Evolutionary conservation across 495 filamentous ascomycete genomes (phyloP).

Genomic region (Neurospora cerealis): DNA sequence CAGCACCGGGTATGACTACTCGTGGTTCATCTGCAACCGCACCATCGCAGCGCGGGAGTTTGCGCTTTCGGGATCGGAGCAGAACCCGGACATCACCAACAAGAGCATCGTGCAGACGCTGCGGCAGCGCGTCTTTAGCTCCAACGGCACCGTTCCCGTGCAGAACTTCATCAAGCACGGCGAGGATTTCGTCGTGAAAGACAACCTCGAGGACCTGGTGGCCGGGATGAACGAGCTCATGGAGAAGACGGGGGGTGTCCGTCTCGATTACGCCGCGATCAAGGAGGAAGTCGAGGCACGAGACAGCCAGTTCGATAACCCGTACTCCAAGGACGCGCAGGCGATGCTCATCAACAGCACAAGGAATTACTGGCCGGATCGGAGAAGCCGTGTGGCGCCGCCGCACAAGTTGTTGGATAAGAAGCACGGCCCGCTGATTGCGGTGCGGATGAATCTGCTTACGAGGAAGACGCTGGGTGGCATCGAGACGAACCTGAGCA

Average conservation of each 20-base stretch:
- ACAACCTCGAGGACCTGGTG: slow-evolving; percentile 36
- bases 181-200: slow-evolving; percentile 38
- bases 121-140: slow-evolving; percentile 33
- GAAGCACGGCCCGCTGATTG: slow-evolving; percentile 38
- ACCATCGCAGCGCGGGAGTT: slow-evolving; percentile 42
- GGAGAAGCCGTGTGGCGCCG: slow-evolving; percentile 28
- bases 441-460: slow-evolving; percentile 40
- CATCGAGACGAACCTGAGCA: slow-evolving; percentile 41
- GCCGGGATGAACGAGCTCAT: slow-evolving; percentile 40
- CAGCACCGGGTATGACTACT: slow-evolving; percentile 43
- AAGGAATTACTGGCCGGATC: slow-evolving; percentile 39
- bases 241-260: slow-evolving; percentile 18
- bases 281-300: slow-evolving; percentile 32
- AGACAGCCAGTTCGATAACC: slow-evolving; percentile 37
- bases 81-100: slow-evolving; percentile 42
- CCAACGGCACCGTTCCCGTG: slow-evolving; percentile 35
- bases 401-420: slow-evolving; percentile 38
- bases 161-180: slow-evolving; percentile 42
- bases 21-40: slow-evolving; percentile 44
- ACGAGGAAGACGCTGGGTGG: slow-evolving; percentile 44
- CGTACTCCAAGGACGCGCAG: slow-evolving; percentile 43
- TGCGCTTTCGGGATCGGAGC: slow-evolving; percentile 43
- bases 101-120: slow-evolving; percentile 40
- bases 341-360: slow-evolving; percentile 41
- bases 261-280: slow-evolving; percentile 27